Evolutionary conservation across 495 filamentous ascomycete genomes (phyloP).

Genomic region (Penicillium subrubescens): DNA sequence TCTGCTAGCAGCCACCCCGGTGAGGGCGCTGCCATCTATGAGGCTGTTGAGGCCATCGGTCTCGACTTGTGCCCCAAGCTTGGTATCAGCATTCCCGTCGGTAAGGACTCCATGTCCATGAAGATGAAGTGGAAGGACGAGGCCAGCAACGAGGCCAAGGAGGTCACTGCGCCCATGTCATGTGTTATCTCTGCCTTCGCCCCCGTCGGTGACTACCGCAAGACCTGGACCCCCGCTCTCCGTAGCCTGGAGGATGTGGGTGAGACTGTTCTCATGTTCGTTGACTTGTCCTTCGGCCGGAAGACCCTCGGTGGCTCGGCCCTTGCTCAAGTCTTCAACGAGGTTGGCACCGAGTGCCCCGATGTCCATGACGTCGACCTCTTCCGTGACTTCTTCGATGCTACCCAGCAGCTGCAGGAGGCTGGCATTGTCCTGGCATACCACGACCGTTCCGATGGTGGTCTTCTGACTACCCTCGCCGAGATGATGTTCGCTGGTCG

Average conservation of each 20-base stretch:
- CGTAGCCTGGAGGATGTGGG: slow-evolving; percentile 83
- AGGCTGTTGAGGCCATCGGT: slow-evolving; percentile 90
- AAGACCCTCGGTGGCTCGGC: slow-evolving; percentile 90
- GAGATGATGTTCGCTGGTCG: slow-evolving; percentile 99
- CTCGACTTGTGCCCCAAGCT: slow-evolving; percentile 84
- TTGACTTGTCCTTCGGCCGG: slow-evolving; percentile 78
- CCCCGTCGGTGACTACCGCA: slow-evolving; percentile 72
- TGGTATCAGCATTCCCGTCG: slow-evolving; percentile 90
- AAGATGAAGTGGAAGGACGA: slow-evolving; percentile 92
- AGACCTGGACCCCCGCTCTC: slow-evolving; percentile 92
- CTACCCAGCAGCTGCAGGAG: slow-evolving; percentile 82
- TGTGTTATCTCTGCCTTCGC: slow-evolving; percentile 90
- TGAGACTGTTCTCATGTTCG: slow-evolving; percentile 85
- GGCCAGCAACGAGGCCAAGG: slow-evolving; percentile 66
- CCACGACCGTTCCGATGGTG: slow-evolving; percentile 92
- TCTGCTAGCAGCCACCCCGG: slow-evolving; percentile 90
- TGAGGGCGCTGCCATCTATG: slow-evolving; percentile 91
- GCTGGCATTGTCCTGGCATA: slow-evolving; percentile 88
- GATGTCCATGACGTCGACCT: slow-evolving; percentile 80
- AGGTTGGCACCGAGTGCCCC: slow-evolving; percentile 80
- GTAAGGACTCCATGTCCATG: slow-evolving; percentile 98
- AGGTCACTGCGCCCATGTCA: slow-evolving; percentile 89
- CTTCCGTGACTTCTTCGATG: slow-evolving; percentile 91
- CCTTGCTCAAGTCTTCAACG: slow-evolving; percentile 87
- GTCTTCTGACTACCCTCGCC: slow-evolving; percentile 84